phyloP scores from a whole-genome alignment of 805 yeast genomes.

The Metschnikowia vanudenii region DNA sequence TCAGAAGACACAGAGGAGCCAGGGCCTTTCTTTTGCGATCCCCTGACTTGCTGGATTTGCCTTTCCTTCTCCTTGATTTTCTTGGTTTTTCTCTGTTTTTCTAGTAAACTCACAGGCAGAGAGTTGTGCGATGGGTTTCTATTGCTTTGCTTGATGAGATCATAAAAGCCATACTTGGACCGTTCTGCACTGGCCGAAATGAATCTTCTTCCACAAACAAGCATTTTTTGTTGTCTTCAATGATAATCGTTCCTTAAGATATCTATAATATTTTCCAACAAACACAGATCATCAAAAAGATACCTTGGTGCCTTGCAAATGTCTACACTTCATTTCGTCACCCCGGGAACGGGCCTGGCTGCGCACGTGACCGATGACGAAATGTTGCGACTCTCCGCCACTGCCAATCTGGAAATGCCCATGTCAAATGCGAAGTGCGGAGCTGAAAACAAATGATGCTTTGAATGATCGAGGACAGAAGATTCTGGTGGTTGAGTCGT shows the following conservation, averaged over 20 bases:
- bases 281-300: too few relatives aligned
- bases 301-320: neutral
- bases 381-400: neutral
- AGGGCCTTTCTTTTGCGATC: too few relatives aligned
- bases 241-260: too few relatives aligned
- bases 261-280: too few relatives aligned
- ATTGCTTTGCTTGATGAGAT: conserved; percentile 35
- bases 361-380: neutral
- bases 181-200: conserved; percentile 1
- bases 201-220: neutral
- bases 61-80: neutral
- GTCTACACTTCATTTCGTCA: neutral
- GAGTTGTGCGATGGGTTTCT: conserved; percentile 26
- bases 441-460: too few relatives aligned
- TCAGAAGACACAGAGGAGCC: too few relatives aligned
- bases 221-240: neutral
- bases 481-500: too few relatives aligned
- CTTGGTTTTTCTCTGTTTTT: neutral
- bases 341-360: neutral
- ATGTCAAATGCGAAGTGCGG: too few relatives aligned
- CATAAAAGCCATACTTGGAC: conserved; percentile 33
- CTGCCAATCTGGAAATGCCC: conserved; percentile 2
- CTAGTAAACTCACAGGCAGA: conserved; percentile 7
- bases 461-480: too few relatives aligned
- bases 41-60: too few relatives aligned